Evolutionary conservation across 2,329 filamentous ascomycete genomes (phyloP).

Genomic region (Mycocentrospora acerina): DNA sequence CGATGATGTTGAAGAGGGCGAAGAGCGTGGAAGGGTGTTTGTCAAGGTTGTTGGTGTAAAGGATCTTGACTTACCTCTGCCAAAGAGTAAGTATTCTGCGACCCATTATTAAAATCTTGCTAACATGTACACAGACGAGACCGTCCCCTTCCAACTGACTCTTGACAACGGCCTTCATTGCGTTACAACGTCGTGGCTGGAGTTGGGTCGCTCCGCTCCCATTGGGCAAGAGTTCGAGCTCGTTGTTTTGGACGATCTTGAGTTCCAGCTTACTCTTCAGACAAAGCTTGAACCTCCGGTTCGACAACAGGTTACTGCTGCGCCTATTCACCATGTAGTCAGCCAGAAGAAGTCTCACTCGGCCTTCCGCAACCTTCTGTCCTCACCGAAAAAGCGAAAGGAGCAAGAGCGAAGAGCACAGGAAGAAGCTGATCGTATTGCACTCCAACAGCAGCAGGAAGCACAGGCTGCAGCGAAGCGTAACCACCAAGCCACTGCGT

Average conservation of each 20-base stretch:
- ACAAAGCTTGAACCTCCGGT: slow-evolving; percentile 85
- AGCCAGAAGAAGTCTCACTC: slow-evolving; percentile 70
- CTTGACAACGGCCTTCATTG: slow-evolving; percentile 98
- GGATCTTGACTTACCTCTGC: slow-evolving; percentile 87
- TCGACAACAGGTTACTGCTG: slow-evolving; percentile 43
- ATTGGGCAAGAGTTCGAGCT: slow-evolving; percentile 99
- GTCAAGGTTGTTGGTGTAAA: slow-evolving; percentile 99
- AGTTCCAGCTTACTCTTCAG: slow-evolving; percentile 96
- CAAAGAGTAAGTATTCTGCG: slow-evolving; percentile 68
- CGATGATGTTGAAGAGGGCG: slow-evolving; percentile 70
- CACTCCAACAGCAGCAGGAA: slow-evolving; percentile 47
- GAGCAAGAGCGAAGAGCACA: slow-evolving; percentile 84
- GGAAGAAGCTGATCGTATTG: slow-evolving; percentile 76
- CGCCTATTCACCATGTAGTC: slow-evolving; percentile 62
- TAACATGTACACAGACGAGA: slow-evolving; percentile 64
- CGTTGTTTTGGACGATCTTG: slow-evolving; percentile 94
- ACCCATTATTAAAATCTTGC: slow-evolving; percentile 1
- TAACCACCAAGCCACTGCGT: slow-evolving; percentile 66
- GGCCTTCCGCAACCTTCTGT: slow-evolving; percentile 80
- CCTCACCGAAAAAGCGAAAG: slow-evolving; percentile 94
- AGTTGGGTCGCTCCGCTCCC: slow-evolving; percentile 85
- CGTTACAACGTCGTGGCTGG: slow-evolving; percentile 93
- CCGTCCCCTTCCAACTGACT: slow-evolving; percentile 91
- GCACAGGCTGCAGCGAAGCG: slow-evolving; percentile 54
- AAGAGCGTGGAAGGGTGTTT: slow-evolving; percentile 87